phyloP scores from a whole-genome alignment of 2,329 filamentous ascomycete genomes.

The Ceratocystis smalleyi region DNA sequence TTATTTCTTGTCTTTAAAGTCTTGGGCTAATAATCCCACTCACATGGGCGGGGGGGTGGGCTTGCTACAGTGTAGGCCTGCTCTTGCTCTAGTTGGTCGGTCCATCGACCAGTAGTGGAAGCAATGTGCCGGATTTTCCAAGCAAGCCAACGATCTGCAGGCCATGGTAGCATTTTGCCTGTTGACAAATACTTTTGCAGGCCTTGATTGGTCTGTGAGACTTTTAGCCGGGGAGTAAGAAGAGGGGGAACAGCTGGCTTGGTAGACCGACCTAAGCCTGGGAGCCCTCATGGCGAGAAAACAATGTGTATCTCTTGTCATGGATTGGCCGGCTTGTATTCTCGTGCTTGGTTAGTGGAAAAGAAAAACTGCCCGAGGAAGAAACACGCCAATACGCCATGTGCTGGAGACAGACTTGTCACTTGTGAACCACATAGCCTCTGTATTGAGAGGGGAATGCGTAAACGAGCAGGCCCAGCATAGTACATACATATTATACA shows the following conservation, averaged over 20 bases:
- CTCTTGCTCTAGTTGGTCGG: background rate
- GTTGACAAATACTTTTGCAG: slow-evolving; percentile 8
- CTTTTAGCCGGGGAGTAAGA: background rate
- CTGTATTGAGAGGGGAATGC: background rate
- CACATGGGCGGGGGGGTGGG: background rate
- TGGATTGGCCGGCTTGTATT: background rate
- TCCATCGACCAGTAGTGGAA: background rate
- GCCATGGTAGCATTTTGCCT: background rate
- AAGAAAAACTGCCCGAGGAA: background rate
- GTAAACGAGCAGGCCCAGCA: background rate
- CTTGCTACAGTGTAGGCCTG: background rate
- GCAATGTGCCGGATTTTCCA: background rate
- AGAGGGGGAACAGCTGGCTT: background rate
- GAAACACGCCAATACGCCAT: background rate
- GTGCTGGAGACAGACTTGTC: background rate
- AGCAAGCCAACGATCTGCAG: background rate
- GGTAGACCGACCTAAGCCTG: background rate
- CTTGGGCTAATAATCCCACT: background rate
- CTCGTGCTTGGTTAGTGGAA: background rate
- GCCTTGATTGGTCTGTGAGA: background rate
- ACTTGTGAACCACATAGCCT: background rate
- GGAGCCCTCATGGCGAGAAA: background rate
- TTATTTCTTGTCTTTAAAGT: background rate
- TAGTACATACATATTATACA: background rate
- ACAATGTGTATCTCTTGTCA: background rate